Evolutionary conservation across 176 grass and related monocot genomes (phyloP).

Genomic region (Bonia amplexicaulis): DNA sequence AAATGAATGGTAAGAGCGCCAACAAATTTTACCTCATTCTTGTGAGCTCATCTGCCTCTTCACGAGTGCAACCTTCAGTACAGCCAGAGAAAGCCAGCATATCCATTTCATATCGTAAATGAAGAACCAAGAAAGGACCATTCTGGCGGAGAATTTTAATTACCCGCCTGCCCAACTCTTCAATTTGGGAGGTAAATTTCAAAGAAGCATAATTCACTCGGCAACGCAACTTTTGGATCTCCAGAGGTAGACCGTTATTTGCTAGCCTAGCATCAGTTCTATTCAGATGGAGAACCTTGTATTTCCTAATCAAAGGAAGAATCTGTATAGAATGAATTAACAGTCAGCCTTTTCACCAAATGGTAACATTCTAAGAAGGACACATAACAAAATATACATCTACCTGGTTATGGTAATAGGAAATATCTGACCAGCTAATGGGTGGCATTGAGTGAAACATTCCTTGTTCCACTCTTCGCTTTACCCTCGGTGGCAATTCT

Average conservation of each 20-base stretch:
- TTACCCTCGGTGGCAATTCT: constrained; percentile 56
- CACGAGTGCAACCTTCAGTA: constrained; percentile 62
- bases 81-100: constrained; percentile 87
- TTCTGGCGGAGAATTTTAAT: constrained; percentile 48
- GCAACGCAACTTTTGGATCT: constrained; percentile 64
- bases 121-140: constrained; percentile 72
- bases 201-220: constrained; percentile 58
- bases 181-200: constrained; percentile 64
- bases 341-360: not conserved
- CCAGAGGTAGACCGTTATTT: constrained; percentile 63
- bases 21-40: constrained; percentile 54
- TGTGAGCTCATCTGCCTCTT: constrained; percentile 58
- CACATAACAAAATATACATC: not conserved
- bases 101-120: constrained; percentile 86
- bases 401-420: constrained; percentile 73
- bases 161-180: constrained; percentile 50
- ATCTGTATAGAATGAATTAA: constrained; percentile 30
- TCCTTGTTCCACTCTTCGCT: constrained; percentile 35
- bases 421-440: constrained; percentile 74
- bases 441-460: constrained; percentile 58
- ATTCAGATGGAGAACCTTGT: constrained; percentile 56
- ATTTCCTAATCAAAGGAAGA: constrained; percentile 61
- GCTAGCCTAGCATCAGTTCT: constrained; percentile 73
- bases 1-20: not conserved
- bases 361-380: not conserved